Base-by-base conservation (phyloP, 257 asterid genomes). In the Salvia miltiorrhiza region DNA sequence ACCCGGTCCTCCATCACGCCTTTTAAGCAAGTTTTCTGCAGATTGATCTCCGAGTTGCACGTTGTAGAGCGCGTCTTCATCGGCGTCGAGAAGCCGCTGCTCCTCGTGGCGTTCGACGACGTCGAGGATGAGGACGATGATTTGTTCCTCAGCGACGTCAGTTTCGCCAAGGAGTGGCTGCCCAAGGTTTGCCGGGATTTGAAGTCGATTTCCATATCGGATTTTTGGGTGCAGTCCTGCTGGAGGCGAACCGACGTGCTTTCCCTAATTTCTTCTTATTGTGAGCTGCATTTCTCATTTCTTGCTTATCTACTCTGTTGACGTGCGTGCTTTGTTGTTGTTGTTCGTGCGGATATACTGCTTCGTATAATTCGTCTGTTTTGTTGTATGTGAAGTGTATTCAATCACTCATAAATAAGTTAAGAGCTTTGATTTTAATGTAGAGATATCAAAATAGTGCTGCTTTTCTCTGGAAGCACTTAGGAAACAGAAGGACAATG, bases 151-250 rank as follows among this genome's bases (percentile, higher is more conserved):
- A 79, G 78, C 55, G 88, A 82, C 52, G 90, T 26, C 23, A 48
- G 43, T 21, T 86, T 90, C 73, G 79, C 81, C 2, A 72, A 28
- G 39, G 75, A 74, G 41, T 88, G 97, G 92, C 75, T 90, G 77
- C 85, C 88, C 1, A 63, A 21, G 59, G 87, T 83, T 14, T 67
- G 84, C 65, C 78, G 70, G 10, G 69, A 74, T 33, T 60, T 90
- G 84, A 77, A 14, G 52, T 77, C 84, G 62, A 21, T 89, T 44
- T 82, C 87, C 52, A 76, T 88, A 33, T 83, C 92, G 45, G 95
- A 90, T 81, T 88, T 83, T 52, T 88, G 93, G 95, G 83, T 85
- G 76, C 96, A 88, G 75, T 86, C 96, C 14, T 82, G 96, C 79
- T 79, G 96, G 95, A 78, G 95, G 70, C 76, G 89, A 69, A 83